These are phyloP conservation scores for Ophiostoma piceae DNA, from an alignment of 2,329 filamentous ascomycete genomes.

Conservation along the genomic window DNA sequence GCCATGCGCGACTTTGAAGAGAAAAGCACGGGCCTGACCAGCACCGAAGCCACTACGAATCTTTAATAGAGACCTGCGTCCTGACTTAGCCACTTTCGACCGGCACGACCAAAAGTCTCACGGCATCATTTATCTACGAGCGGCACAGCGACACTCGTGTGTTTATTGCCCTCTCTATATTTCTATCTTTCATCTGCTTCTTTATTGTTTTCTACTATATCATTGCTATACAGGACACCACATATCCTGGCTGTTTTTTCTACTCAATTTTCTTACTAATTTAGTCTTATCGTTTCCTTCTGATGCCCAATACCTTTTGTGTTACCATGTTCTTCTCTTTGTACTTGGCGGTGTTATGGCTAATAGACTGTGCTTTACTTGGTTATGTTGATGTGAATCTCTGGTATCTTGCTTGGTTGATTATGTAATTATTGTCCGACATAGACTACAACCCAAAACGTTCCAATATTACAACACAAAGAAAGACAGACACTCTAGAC, in stretches of 20 bases:
- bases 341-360: background rate
- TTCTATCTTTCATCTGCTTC: background rate
- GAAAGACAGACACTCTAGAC: background rate
- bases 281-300: background rate
- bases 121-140: background rate
- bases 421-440: background rate
- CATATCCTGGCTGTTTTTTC: background rate
- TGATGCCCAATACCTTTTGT: background rate
- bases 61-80: background rate
- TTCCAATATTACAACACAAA: background rate
- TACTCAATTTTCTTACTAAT: background rate
- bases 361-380: background rate
- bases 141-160: background rate
- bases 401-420: background rate
- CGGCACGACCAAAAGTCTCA: background rate
- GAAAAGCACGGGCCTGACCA: background rate
- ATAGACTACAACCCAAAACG: background rate
- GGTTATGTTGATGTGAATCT: background rate
- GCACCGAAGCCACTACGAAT: background rate
- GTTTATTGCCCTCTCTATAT: background rate
- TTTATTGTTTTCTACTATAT: background rate
- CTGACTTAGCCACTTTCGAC: background rate
- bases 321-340: background rate
- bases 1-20: conserved; percentile 35
- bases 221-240: background rate